A percentile compares a stretch with the other conserved stretches of the same genome.
These are phyloP conservation scores for Kwoniella botswanensis DNA, from an alignment of 768 basidiomycete genomes.

Conservation along the genomic window DNA sequence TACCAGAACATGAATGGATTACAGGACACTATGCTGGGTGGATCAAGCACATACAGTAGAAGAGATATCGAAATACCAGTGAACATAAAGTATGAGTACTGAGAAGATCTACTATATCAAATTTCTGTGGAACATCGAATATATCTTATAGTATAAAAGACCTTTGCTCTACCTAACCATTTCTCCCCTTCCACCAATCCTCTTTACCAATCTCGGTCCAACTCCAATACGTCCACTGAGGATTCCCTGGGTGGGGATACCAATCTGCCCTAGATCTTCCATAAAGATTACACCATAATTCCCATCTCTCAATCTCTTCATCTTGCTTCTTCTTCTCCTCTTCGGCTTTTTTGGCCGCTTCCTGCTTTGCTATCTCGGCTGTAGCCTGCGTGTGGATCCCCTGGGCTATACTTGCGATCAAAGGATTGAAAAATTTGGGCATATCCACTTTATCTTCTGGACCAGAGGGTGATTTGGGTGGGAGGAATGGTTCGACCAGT, in stretches of 20 bases:
- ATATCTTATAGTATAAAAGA: too few relatives aligned
- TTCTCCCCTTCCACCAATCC: conserved; percentile 20
- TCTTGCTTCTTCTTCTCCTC: conserved; percentile 21
- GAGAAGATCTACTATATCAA: too few relatives aligned
- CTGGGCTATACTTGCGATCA: conserved; percentile 5
- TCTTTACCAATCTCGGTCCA: conserved; percentile 19
- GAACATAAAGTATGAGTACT: too few relatives aligned
- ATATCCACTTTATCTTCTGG: background rate
- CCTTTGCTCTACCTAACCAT: background rate
- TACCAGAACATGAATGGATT: background rate
- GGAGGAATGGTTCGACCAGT: conserved; percentile 14
- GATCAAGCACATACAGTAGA: too few relatives aligned
- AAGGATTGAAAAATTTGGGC: conserved; percentile 7
- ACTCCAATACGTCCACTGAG: conserved; percentile 13
- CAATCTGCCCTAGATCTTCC: conserved; percentile 17
- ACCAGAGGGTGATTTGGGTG: background rate
- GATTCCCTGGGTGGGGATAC: background rate
- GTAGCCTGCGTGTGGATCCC: background rate
- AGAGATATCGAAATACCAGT: too few relatives aligned
- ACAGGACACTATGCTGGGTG: too few relatives aligned
- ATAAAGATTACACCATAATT: conserved; percentile 18
- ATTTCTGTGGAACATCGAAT: too few relatives aligned
- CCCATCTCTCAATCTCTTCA: conserved; percentile 21
- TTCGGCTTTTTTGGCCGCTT: background rate
- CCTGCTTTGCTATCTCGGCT: background rate